These are phyloP conservation scores for Sarocladium brachiariae DNA, from an alignment of 2,329 filamentous ascomycete genomes.

Conservation along the genomic window DNA sequence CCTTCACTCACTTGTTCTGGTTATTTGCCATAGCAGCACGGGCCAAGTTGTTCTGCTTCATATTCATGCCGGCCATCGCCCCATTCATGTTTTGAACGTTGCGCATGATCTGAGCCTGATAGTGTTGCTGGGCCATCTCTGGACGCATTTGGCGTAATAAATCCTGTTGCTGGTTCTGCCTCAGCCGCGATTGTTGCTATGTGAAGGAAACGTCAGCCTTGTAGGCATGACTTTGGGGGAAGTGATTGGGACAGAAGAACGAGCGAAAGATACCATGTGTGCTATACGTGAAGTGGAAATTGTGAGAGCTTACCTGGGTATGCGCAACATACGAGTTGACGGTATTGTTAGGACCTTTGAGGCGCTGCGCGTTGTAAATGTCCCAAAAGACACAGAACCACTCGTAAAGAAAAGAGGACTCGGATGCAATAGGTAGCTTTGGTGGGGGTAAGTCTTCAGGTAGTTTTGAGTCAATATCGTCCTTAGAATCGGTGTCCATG, in stretches of 20 bases:
- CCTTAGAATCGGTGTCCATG: conserved; percentile 80
- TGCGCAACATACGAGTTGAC: conserved; percentile 73
- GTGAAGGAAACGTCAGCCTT: conserved; percentile 11
- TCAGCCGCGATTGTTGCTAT: conserved; percentile 61
- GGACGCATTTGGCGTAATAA: conserved; percentile 67
- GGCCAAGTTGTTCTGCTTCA: conserved; percentile 57
- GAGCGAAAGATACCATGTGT: conserved; percentile 20
- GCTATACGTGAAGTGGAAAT: neutral
- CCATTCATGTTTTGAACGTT: conserved; percentile 50
- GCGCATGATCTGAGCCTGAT: conserved; percentile 60
- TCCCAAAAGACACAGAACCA: conserved; percentile 99
- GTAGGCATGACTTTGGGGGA: neutral
- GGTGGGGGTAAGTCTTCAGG: conserved; percentile 75
- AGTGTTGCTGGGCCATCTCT: conserved; percentile 48
- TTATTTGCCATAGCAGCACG: conserved; percentile 75
- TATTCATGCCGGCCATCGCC: conserved; percentile 45
- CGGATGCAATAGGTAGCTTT: conserved; percentile 56
- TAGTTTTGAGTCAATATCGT: conserved; percentile 65
- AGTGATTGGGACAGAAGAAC: conserved; percentile 12
- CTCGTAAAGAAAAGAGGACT: conserved; percentile 84
- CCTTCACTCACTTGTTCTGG: conserved; percentile 58
- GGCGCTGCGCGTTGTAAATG: conserved; percentile 78
- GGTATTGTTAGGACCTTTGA: conserved; percentile 54
- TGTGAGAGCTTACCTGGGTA: conserved; percentile 58
- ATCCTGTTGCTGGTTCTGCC: conserved; percentile 70